Evolutionary conservation across 768 basidiomycete genomes (phyloP), one percentile per base, ranked within the genome.

Genomic region (Naematelia aurantialba): DNA sequence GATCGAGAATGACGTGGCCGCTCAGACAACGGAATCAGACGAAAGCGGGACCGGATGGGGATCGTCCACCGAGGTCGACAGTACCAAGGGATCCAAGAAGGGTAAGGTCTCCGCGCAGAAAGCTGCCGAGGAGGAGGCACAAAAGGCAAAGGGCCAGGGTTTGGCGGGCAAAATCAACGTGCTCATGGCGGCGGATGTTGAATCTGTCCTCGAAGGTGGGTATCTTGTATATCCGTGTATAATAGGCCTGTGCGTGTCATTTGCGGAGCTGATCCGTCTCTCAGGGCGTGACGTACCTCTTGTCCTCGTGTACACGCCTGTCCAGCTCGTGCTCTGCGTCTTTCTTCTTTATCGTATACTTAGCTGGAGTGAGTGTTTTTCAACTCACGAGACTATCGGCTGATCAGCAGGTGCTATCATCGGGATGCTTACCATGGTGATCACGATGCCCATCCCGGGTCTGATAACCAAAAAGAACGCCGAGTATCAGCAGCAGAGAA

Each of bases 141-240:
- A 62, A 56, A 50, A 49, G 22, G 25, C 21, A 21, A 55, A 65
- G 60, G 58, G 64, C 10, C 72, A 73, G 56, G 69, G 67, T 51
- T 75, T 88, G 19, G 82, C 85, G 34, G 88, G 89, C 10, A 87
- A 84, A 70, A 85, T 90, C 70, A 89, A 87, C 72, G 89, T 88
- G 55, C 77, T 89, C 4, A 82, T 88, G 30, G 84, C 87, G 5
- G 84, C 85, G 1, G 88, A 90, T 74, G 66, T 83, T 14, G 73
- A 76, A 19, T 76, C 79, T 56, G 72, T 80, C 26, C 67, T 76
- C 13, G 76, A 79, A 26, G 80, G 76, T 46, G 60, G 62, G 60
- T 48, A 2, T 10, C 27, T n/a, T n/a, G n/a, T n/a, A n/a, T n/a
- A n/a, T n/a, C n/a, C n/a, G n/a, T n/a, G n/a, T n/a, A n/a, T n/a